phyloP scores from a whole-genome alignment of 352 stramenopile genomes.

The Ochromonadaceae sp. region DNA sequence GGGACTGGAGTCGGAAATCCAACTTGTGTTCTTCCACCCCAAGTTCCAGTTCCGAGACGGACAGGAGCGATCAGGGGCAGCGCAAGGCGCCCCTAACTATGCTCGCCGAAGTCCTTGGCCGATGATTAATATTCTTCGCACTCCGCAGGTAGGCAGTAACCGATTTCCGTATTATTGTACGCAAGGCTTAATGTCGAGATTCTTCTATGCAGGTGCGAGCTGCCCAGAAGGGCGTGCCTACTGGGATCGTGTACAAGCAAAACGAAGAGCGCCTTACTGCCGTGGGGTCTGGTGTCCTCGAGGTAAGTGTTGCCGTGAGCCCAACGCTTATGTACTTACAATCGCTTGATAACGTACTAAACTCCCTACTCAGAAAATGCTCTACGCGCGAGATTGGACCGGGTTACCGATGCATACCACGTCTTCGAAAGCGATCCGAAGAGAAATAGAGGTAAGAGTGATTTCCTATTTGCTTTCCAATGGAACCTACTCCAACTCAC shows the following conservation, averaged over 20 bases:
- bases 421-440: too few relatives aligned
- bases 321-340: too few relatives aligned
- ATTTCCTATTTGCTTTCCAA: too few relatives aligned
- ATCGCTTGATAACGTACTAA: too few relatives aligned
- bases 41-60: constrained; percentile 50
- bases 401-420: too few relatives aligned
- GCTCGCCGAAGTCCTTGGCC: constrained; percentile 51
- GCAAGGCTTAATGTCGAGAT: too few relatives aligned
- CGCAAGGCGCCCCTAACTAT: constrained; percentile 49
- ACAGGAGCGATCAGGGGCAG: constrained; percentile 25
- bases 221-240: constrained; percentile 58
- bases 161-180: background rate
- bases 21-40: constrained; percentile 71
- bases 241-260: constrained; percentile 60
- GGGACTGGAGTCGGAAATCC: constrained; percentile 40
- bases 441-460: too few relatives aligned
- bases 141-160: constrained; percentile 34
- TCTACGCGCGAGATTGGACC: too few relatives aligned
- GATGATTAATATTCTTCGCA: constrained; percentile 72
- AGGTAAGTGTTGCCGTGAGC: constrained; percentile 10
- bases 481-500: too few relatives aligned
- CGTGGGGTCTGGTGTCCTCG: constrained; percentile 41
- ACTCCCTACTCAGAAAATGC: too few relatives aligned
- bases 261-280: constrained; percentile 55
- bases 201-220: constrained; percentile 36